Conservation (phyloP, 257 asterid genomes). For the Verbascum thapsus region DNA sequence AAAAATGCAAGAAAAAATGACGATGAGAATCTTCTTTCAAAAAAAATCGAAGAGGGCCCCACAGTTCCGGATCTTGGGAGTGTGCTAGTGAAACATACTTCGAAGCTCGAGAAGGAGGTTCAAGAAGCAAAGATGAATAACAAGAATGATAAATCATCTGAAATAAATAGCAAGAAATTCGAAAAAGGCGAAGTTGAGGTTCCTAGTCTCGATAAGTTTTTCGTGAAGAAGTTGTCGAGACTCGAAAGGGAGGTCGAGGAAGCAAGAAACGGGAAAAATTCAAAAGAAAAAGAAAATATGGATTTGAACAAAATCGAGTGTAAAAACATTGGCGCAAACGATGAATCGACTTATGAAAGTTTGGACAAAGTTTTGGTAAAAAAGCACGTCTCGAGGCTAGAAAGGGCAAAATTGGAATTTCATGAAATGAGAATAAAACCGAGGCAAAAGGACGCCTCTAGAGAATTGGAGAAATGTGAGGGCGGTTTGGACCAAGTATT, state of each 20-base stretch:
- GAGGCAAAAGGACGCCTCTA: slow-evolving; percentile 37
- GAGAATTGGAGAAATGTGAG: slow-evolving; percentile 33
- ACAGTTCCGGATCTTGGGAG: slow-evolving; percentile 54
- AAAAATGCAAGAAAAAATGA: slow-evolving; percentile 58
- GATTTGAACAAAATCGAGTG: slow-evolving; percentile 43
- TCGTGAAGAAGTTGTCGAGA: slow-evolving; percentile 67
- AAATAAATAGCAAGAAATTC: slow-evolving; percentile 30
- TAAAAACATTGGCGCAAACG: slow-evolving; percentile 19
- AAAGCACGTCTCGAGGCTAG: slow-evolving; percentile 82
- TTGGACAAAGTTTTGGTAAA: slow-evolving; percentile 73
- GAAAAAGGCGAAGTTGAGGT: slow-evolving; percentile 38
- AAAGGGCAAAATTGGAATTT: slow-evolving; percentile 57
- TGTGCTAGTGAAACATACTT: slow-evolving; percentile 46
- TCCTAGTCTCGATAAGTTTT: slow-evolving; percentile 71
- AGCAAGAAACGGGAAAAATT: slow-evolving; percentile 50
- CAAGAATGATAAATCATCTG: slow-evolving; percentile 24
- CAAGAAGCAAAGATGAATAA: slow-evolving; percentile 46
- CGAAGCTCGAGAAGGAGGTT: slow-evolving; percentile 73
- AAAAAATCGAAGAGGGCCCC: slow-evolving; percentile 30
- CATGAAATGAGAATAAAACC: slow-evolving; percentile 33
- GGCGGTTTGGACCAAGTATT: slow-evolving; percentile 72
- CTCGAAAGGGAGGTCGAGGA: slow-evolving; percentile 85
- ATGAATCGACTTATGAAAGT: slow-evolving; percentile 45
- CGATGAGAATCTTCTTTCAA: slow-evolving; percentile 21
- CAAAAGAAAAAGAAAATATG: slow-evolving; percentile 56